phyloP scores from a whole-genome alignment of 2,329 filamentous ascomycete genomes.

The Colletotrichum caudatum region DNA sequence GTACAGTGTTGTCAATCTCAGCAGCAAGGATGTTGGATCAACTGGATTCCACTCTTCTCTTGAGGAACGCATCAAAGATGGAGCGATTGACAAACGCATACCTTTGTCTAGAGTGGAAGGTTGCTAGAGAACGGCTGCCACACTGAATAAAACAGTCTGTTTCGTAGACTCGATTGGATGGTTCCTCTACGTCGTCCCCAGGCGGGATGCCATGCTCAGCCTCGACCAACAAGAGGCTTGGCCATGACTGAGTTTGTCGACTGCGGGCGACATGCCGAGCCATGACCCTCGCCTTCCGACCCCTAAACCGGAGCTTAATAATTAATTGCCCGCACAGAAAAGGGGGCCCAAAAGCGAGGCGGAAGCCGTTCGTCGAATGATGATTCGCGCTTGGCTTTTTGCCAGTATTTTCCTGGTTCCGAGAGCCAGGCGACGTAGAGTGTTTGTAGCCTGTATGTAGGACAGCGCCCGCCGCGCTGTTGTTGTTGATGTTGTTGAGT shows the following conservation, averaged over 20 bases:
- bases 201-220: background rate
- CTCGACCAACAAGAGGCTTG: background rate
- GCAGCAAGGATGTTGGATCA: background rate
- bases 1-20: background rate
- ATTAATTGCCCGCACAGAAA: background rate
- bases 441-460: background rate
- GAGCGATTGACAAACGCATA: background rate
- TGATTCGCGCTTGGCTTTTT: background rate
- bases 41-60: background rate
- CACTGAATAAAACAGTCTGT: no score
- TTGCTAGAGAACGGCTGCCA: no score
- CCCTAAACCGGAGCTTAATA: slow-evolving; percentile 1
- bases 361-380: background rate
- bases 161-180: no score
- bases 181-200: background rate
- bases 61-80: background rate
- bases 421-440: background rate
- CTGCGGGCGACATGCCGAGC: background rate
- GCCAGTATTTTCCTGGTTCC: background rate
- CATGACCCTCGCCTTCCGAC: background rate
- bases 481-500: background rate
- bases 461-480: background rate
- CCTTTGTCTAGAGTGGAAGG: background rate
- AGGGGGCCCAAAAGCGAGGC: background rate
- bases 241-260: slow-evolving; percentile 7